Base-by-base conservation (phyloP, 345 rosid genomes). In the Psidium guajava region DNA sequence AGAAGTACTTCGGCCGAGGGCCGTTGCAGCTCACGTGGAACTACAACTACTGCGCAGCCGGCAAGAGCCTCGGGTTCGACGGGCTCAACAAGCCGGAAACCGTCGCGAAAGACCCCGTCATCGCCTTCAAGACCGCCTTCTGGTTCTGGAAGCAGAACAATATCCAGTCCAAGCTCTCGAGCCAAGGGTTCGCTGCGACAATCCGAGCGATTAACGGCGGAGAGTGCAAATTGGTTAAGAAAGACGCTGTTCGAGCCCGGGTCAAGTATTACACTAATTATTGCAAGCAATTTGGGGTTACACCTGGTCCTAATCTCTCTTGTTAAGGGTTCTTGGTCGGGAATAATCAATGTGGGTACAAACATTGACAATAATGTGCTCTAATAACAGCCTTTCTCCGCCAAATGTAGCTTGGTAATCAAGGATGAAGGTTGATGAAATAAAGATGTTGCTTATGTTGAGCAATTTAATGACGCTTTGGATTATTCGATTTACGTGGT, bases 101-200 rank as follows among this genome's bases (percentile, higher is more conserved):
- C 0, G 93, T 91, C 9, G 86, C 89, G 47, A 89, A 82, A 15
- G 88, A 89, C 87, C 87, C 90, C 8, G 82, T 59, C 54, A 83
- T 89, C 56, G 87, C 94, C 36, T 93, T 92, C 87, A 87, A 89
- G 88, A 90, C 93, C 1, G 90, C 82, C 36, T 27, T 93, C 5
- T 92, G 94, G 95, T 93, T 89, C 86, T 93, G 95, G 95, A 92
- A 85, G 92, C 88, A 83, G 7, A 90, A 87, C 20, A 91, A 85
- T 51, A 88, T 88, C n/a, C 86, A 90, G 5, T 90, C 86, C 14
- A 11, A 90, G 15, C 49, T n/a, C n/a, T 80, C 54, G 6, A 83
- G 64, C 88, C 92, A 91, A 87, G 94, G 94, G 25, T 89, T 92
- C 81, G 91, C 92, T 51, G 91, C 91, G 50, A 92, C 92, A 4